A percentile compares a stretch with the other conserved stretches of the same genome.
phyloP scores from a whole-genome alignment of 257 asterid genomes.

The Mitragyna speciosa region DNA sequence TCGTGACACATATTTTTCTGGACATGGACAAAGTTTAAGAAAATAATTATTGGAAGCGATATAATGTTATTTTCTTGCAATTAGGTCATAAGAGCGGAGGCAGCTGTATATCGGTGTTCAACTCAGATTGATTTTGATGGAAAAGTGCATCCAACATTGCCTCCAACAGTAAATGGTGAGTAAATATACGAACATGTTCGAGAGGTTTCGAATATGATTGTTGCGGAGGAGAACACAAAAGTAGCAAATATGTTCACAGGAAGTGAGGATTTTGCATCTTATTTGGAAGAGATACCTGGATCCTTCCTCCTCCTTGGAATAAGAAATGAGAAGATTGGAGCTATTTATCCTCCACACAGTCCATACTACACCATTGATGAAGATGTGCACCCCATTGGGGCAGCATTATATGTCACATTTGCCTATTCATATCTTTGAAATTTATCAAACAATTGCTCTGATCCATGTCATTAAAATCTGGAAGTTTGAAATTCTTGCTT shows the following conservation, averaged over 20 bases:
- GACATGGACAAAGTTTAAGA: not conserved
- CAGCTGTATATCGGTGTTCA: conserved; percentile 39
- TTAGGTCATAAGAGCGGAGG: conserved; percentile 48
- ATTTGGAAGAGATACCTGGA: conserved; percentile 39
- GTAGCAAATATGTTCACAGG: conserved; percentile 45
- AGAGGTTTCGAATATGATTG: conserved; percentile 32
- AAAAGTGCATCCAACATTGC: conserved; percentile 40
- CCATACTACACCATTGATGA: conserved; percentile 55
- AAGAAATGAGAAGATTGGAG: conserved; percentile 37
- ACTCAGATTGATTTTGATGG: conserved; percentile 42
- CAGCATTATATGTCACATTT: conserved; percentile 53
- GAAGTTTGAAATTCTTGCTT: not conserved
- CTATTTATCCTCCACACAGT: conserved; percentile 47
- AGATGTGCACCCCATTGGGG: conserved; percentile 53
- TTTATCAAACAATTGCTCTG: conserved; percentile 11
- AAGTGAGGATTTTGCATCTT: conserved; percentile 60
- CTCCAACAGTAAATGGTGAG: conserved; percentile 48
- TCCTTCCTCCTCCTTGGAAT: conserved; percentile 39
- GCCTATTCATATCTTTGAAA: conserved; percentile 41
- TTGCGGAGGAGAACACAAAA: conserved; percentile 38
- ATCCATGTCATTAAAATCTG: not conserved
- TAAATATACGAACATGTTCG: conserved; percentile 31
- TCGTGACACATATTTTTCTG: too few species aligned
- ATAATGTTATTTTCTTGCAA: not conserved
- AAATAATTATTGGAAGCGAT: not conserved